Evolutionary conservation across 1,284 basidiomycete species (phyloP).

Genomic region (Papiliotrema laurentii): DNA sequence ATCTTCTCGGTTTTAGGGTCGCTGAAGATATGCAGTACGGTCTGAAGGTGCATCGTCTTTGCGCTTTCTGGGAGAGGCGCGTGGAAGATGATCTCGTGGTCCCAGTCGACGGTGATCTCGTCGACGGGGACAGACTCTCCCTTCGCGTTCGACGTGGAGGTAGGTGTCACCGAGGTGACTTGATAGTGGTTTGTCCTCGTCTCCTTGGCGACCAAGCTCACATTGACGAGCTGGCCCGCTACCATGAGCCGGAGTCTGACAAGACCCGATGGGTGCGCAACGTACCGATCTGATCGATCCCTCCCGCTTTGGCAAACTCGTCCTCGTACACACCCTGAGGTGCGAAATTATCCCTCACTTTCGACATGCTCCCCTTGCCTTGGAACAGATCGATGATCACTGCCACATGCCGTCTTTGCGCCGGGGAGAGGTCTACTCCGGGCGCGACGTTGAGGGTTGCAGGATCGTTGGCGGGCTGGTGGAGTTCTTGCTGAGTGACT

Average conservation of each 20-base stretch:
- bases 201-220: constrained; percentile 25
- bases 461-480: constrained; percentile 9
- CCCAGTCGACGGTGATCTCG: constrained; percentile 28
- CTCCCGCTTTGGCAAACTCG: constrained; percentile 30
- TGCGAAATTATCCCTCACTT: constrained; percentile 27
- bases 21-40: constrained; percentile 27
- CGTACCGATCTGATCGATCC: constrained; percentile 34
- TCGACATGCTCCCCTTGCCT: constrained; percentile 34
- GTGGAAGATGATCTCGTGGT: constrained; percentile 31
- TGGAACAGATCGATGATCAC: constrained; percentile 39
- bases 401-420: constrained; percentile 29
- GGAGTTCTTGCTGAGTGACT: constrained; percentile 8
- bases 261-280: not conserved
- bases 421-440: constrained; percentile 15
- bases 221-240: constrained; percentile 38
- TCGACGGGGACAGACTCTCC: constrained; percentile 7
- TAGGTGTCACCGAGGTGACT: constrained; percentile 13
- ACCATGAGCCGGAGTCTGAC: not conserved
- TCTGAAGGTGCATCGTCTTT: constrained; percentile 30
- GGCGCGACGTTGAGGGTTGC: constrained; percentile 16
- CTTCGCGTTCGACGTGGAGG: constrained; percentile 8
- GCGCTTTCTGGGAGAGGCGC: constrained; percentile 15
- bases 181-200: constrained; percentile 26
- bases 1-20: constrained; percentile 24
- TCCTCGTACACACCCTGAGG: constrained; percentile 40